Evolutionary conservation across 2,329 filamentous ascomycete species (phyloP), one percentile per base, ranked within the genome.

Genomic region (Xylaria multiplex): DNA sequence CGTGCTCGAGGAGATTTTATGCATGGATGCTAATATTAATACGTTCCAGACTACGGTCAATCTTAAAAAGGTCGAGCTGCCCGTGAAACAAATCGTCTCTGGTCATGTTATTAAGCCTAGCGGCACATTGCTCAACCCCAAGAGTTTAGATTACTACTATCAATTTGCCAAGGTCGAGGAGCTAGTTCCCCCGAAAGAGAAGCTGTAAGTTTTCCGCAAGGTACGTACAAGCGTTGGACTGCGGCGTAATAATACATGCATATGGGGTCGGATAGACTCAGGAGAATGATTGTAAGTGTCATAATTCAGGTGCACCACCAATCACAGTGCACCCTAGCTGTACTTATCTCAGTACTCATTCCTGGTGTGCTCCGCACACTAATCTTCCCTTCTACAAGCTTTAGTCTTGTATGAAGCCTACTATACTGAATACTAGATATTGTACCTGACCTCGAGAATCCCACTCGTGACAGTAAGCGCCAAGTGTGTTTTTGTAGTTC

Each of bases 11-110:
- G 5, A 27, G 9, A 45, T 19, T 27, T 2, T 9, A 24, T 32
- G 37, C 27, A 14, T 35, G 22, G 14, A 22, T 45, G 40, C 59
- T 66, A 24, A 64, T 46, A 24, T 48, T 16, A 13, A 42, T 57
- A 11, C 13, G 24, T 49, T 42, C n/a, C 37, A 93, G 88, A 91
- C 89, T 0, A 96, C 92, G 0, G 88, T 96, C 68, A 96, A 95
- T 75, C 79, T 92, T 56, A 96, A 96, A 77, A 96, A 96, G 78
- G 92, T 96, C 3, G 92, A 96, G 77, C 73, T 96, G 59, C 92
- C 92, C 0, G 90, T 96, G 35, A 96, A 96, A 80, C 90, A 92
- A 74, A 96, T 96, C 69, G 89, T 96, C 0, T 93, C 87, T 0
- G 92, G 92, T 0, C 88, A 89, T 71, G 86, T 81, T 27, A 86